These are phyloP conservation scores for Glycine tomentella DNA, from an alignment of 306 rosid genomes.

Conservation along the genomic window DNA sequence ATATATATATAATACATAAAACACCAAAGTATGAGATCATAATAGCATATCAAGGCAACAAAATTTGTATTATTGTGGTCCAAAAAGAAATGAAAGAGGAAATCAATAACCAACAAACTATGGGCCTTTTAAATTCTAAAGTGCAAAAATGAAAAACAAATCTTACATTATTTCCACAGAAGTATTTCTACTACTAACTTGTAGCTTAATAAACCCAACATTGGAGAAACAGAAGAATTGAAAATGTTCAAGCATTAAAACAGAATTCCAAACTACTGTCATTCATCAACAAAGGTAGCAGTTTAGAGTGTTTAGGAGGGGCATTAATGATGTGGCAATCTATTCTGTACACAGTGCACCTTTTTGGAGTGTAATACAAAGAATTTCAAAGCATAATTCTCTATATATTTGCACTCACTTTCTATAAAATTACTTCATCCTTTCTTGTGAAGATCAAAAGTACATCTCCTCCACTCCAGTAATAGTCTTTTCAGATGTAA, in stretches of 20 bases:
- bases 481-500: no score
- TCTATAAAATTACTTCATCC: background rate
- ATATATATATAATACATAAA: background rate
- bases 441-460: background rate
- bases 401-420: background rate
- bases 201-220: conserved; percentile 14
- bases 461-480: background rate
- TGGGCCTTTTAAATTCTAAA: conserved; percentile 22
- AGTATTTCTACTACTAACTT: conserved; percentile 14
- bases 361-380: conserved; percentile 4
- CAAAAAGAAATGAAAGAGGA: background rate
- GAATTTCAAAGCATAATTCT: conserved; percentile 19
- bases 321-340: background rate
- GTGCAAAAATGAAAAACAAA: background rate
- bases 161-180: conserved; percentile 12
- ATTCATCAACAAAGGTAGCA: conserved; percentile 11
- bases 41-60: background rate
- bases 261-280: conserved; percentile 10
- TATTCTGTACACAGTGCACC: background rate
- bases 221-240: conserved; percentile 17
- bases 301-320: background rate
- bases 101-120: background rate
- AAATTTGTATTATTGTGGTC: conserved; percentile 14
- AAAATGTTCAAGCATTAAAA: background rate
- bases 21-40: conserved; percentile 19